phyloP scores from a whole-genome alignment of 1,284 basidiomycete species.

The Irpex rosettiformis region DNA sequence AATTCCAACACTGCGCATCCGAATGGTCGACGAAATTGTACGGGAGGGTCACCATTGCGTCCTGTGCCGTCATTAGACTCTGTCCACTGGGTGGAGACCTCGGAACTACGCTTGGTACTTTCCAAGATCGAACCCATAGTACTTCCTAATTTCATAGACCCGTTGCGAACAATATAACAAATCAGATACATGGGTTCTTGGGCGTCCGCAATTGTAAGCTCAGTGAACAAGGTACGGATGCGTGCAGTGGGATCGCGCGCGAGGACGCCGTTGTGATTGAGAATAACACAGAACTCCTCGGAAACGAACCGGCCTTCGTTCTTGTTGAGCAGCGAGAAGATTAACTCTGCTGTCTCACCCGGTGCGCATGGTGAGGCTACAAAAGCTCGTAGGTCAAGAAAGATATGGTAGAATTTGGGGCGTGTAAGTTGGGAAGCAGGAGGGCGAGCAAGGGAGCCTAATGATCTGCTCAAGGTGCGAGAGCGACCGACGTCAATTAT shows the following conservation, averaged over 20 bases:
- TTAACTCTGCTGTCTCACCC: constrained; percentile 90
- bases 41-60: constrained; percentile 17
- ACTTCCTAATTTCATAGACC: constrained; percentile 75
- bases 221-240: constrained; percentile 85
- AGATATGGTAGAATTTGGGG: constrained; percentile 83
- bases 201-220: constrained; percentile 84
- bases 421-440: constrained; percentile 35
- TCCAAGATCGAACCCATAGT: constrained; percentile 47
- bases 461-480: constrained; percentile 45
- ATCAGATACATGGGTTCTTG: constrained; percentile 84
- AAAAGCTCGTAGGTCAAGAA: constrained; percentile 88
- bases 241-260: constrained; percentile 67
- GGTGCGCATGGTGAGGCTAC: constrained; percentile 86
- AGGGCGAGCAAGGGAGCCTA: constrained; percentile 40
- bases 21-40: constrained; percentile 82
- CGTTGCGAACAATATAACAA: constrained; percentile 88
- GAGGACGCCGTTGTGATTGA: constrained; percentile 90
- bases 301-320: constrained; percentile 85
- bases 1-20: constrained; percentile 93
- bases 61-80: constrained; percentile 13
- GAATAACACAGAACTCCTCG: constrained; percentile 88
- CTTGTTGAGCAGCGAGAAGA: constrained; percentile 91
- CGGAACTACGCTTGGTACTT: constrained; percentile 46
- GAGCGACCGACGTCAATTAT: constrained; percentile 44
- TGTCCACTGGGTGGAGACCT: constrained; percentile 34